Base-by-base conservation (phyloP, 768 basidiomycete species). In the Pleurotus cornucopiae region DNA sequence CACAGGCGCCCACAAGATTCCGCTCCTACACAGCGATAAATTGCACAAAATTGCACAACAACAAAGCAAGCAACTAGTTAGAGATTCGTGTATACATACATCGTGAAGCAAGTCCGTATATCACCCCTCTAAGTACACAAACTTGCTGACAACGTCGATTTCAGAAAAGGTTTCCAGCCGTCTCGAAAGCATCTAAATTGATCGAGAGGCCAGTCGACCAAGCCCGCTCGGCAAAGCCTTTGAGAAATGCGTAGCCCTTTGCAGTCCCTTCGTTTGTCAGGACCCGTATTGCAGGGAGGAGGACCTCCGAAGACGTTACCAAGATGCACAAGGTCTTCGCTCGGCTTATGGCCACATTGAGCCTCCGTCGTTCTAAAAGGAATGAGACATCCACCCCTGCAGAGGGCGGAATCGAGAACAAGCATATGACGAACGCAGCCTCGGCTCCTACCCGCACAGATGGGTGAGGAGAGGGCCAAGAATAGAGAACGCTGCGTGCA, bases 291-390 rank as follows among this genome's bases (percentile, higher is more conserved):
- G 76, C 69, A 6, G 79, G 80, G 37, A 72, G 69, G 7, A 80
- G 67, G 3, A 82, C 76, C 34, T 71, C 71, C 1, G 69, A 57
- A 7, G 78, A 80, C 9, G 73, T 71, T 6, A 82, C 69, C 34
- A 80, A 62, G 21, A 81, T 73, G 61, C 79, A 82, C 26, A 82
- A 60, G 5, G 75, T 74, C 65, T 79, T 80, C 23, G 79, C 76
- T 40, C 80, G 74, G 63, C 77, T 79, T 49, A 82, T 80, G 3
- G 78, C 79, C 0, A 82, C 80, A 58, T 82, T 82, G 20, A 82
- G 62, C 5, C 80, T 64, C 46, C 80, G 68, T 13, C 79, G 71
- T 54, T 79, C 76, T 11, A 82, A 65, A 6, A 82, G 62, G 58
- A 80, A 82, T 1, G 64, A 66, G 4, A 79, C 66, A 57, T 77